Percentiles rank a stretch among this genome's conserved stretches.
Evolutionary conservation across 768 basidiomycete genomes (phyloP).

Genomic region (Sistotremastrum suecicum): DNA sequence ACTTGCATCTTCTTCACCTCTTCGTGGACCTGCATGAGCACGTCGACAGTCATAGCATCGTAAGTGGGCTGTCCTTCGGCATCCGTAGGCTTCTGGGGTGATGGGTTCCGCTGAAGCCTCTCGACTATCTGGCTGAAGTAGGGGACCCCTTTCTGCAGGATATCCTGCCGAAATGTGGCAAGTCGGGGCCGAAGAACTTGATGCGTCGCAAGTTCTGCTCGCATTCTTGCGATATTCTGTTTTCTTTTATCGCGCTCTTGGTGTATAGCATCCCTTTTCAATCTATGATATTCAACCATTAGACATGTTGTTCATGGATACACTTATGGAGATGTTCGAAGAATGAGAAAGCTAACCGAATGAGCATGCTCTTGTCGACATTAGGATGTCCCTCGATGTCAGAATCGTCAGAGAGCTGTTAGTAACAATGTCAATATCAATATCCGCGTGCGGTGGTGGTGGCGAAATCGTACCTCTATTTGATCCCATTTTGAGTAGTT

Average conservation of each 20-base stretch:
- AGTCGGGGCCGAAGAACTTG: conserved; percentile 64
- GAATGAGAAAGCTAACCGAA: conserved; percentile 36
- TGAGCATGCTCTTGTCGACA: conserved; percentile 93
- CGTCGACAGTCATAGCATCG: conserved; percentile 77
- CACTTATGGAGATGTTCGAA: neutral
- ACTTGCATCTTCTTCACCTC: conserved; percentile 38
- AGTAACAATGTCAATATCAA: neutral
- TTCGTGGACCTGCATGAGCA: conserved; percentile 60
- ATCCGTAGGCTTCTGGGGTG: conserved; percentile 49
- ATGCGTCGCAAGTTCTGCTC: conserved; percentile 77
- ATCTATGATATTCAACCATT: conserved; percentile 29
- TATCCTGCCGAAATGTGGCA: conserved; percentile 34
- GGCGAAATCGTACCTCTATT: conserved; percentile 51
- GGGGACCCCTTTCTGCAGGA: conserved; percentile 30
- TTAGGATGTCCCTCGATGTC: conserved; percentile 97
- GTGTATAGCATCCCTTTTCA: conserved; percentile 97
- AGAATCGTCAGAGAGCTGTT: conserved; percentile 85
- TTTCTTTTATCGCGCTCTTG: conserved; percentile 85
- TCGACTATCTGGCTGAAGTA: conserved; percentile 64
- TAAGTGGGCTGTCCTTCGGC: conserved; percentile 64
- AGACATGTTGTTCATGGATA: no score
- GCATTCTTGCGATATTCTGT: conserved; percentile 53
- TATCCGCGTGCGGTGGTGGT: neutral
- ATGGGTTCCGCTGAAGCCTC: conserved; percentile 59
- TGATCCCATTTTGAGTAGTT: conserved; percentile 98